Evolutionary conservation across 2,329 filamentous ascomycete genomes (phyloP), one percentile per base, ranked within the genome.

Genomic region (Plenodomus tracheiphilus): DNA sequence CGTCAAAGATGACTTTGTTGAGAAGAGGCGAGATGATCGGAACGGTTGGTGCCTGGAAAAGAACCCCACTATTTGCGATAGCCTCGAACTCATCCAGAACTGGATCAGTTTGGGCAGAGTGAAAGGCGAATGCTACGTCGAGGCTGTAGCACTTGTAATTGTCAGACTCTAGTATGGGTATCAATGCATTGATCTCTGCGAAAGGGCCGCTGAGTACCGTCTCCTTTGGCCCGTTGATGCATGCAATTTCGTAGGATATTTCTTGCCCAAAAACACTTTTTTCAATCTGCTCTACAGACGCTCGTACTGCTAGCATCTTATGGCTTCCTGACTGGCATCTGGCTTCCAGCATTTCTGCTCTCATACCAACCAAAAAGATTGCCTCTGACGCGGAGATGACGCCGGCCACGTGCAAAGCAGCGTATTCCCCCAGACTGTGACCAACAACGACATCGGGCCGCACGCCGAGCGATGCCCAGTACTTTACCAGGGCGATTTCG

Each of bases 21-120:
- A 77, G 62, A 1, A 78, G 62, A 13, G 77, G 72, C 1, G 76
- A 79, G 15, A 79, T 70, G 17, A 78, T 68, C 0, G 77, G 75
- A 13, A 65, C 32, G 2, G 5, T 41, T 2, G 62, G 58, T 13
- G 32, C 19, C 5, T 41, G 9, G 22, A 58, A 65, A 1, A 22
- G 20, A n/a, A 59, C 50, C 17, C 36, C 43, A n/a, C n/a, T n/a
- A 19, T 65, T 65, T 17, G 70, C 49, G 3, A 52, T 17, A 0
- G 62, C 56, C 22, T 74, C 67, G 22, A 79, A 73, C 2, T 65
- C 63, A 2, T 70, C 66, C 4, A 79, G 62, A 2, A 80, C 75
- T 8, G 75, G 71, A 3, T 78, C 72, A 22, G 78, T 42, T 35
- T 65, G 62, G 2, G 41, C 20, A 16, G 60, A 53, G 40, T 65